Percentiles rank a stretch among this genome's conserved stretches.
These are phyloP conservation scores for Coprinellus aureogranulatus DNA, from an alignment of 768 basidiomycete genomes.

Conservation along the genomic window DNA sequence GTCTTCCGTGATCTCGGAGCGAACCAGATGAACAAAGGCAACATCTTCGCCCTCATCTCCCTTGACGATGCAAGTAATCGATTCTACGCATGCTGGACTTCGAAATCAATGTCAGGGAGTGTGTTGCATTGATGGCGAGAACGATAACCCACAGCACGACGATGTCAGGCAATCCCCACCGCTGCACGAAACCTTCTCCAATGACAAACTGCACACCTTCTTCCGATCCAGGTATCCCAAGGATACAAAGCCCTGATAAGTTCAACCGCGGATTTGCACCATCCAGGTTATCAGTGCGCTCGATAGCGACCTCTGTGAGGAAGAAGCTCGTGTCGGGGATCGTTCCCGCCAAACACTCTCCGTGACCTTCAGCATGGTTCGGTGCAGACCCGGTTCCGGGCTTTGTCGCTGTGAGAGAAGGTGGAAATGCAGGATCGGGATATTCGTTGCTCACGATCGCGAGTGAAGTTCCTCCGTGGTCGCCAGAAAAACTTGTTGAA, in stretches of 20 bases:
- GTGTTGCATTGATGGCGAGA: neutral
- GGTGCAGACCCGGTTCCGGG: too few relatives aligned
- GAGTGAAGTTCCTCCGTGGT: too few relatives aligned
- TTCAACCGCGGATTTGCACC: neutral
- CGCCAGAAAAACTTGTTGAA: too few relatives aligned
- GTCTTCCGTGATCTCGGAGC: neutral
- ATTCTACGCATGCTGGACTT: neutral
- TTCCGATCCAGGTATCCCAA: neutral
- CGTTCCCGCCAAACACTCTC: too few relatives aligned
- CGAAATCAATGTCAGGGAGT: neutral
- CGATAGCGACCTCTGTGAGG: neutral
- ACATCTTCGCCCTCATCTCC: neutral
- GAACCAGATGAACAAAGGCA: neutral
- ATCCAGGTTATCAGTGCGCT: neutral
- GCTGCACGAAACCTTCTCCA: neutral
- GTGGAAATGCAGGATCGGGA: too few relatives aligned
- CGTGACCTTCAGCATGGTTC: too few relatives aligned
- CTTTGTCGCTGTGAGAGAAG: too few relatives aligned
- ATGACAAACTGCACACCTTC: neutral
- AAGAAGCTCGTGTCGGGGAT: too few relatives aligned
- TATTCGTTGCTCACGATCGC: too few relatives aligned
- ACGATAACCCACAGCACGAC: neutral
- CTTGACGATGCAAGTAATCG: neutral
- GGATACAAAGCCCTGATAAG: neutral
- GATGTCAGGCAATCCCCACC: neutral